Conservation (phyloP, 129 eudicot species). For the Scalesia atractyloides region DNA sequence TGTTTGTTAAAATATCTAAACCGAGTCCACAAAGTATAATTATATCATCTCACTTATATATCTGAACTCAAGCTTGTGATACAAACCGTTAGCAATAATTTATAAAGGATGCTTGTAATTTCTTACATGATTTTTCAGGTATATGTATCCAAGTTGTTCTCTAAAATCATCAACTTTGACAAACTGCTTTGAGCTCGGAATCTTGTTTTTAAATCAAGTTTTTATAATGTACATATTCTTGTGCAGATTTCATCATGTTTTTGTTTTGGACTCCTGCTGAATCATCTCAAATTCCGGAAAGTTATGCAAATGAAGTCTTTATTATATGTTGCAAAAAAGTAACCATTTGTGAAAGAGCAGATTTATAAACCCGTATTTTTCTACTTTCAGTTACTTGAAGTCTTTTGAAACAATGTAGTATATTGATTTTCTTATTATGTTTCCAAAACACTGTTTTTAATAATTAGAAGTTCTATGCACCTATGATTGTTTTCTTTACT, state of each 20-base stretch:
- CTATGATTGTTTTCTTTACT: slow-evolving; percentile 9
- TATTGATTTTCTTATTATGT: slow-evolving; percentile 31
- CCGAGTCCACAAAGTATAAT: background rate
- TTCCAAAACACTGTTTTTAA: slow-evolving; percentile 25
- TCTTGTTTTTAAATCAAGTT: slow-evolving; percentile 41
- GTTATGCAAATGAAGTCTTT: slow-evolving; percentile 78
- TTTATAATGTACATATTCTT: slow-evolving; percentile 59
- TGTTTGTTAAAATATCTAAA: no score
- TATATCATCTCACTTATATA: background rate
- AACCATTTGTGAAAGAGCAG: slow-evolving; percentile 64
- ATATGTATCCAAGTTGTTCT: background rate
- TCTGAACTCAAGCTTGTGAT: background rate
- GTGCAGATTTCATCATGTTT: slow-evolving; percentile 98
- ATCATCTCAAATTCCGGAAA: slow-evolving; percentile 81
- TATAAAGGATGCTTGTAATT: slow-evolving; percentile 7
- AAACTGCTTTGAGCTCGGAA: slow-evolving; percentile 38
- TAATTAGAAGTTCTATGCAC: slow-evolving; percentile 3
- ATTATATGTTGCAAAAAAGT: slow-evolving; percentile 69
- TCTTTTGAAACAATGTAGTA: slow-evolving; percentile 60
- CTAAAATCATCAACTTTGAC: slow-evolving; percentile 22
- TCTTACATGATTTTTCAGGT: background rate
- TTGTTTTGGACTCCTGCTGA: slow-evolving; percentile 90
- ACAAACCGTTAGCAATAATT: background rate
- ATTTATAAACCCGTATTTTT: slow-evolving; percentile 61
- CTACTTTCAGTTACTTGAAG: slow-evolving; percentile 45